Conservation (phyloP, 495 filamentous ascomycete species). For the Rusavskia elegans region DNA sequence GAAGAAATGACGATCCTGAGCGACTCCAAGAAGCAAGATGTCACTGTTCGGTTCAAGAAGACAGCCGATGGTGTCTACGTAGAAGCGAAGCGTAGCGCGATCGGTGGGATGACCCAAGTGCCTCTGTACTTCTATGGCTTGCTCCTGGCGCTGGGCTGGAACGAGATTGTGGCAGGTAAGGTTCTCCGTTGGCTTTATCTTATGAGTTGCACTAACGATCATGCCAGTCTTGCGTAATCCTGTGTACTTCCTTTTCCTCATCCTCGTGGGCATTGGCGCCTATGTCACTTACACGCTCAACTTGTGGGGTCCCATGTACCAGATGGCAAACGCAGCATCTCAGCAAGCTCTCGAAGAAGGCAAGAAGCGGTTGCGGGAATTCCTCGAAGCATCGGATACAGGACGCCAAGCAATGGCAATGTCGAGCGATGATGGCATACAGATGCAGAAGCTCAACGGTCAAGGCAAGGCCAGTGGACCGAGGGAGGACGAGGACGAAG, state of each 20-base stretch:
- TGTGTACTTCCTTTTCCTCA: constrained; percentile 74
- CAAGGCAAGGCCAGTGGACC: constrained; percentile 36
- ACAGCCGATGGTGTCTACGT: constrained; percentile 93
- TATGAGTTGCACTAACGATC: constrained; percentile 18
- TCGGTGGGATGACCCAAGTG: constrained; percentile 87
- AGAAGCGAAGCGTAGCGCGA: constrained; percentile 90
- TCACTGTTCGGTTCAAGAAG: constrained; percentile 93
- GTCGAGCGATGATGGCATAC: constrained; percentile 35
- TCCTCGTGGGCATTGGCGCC: constrained; percentile 54
- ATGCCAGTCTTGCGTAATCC: constrained; percentile 74
- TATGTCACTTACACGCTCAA: constrained; percentile 89
- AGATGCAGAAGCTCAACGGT: constrained; percentile 43
- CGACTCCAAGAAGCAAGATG: constrained; percentile 74
- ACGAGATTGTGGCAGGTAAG: constrained; percentile 85
- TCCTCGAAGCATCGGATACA: constrained; percentile 65
- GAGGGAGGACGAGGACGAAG: constrained; percentile 30
- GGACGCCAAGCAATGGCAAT: constrained; percentile 68
- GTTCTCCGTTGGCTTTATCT: not conserved
- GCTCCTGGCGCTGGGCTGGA: constrained; percentile 85
- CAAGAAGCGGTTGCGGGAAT: constrained; percentile 76
- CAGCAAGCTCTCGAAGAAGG: constrained; percentile 76
- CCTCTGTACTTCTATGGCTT: constrained; percentile 88
- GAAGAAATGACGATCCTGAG: constrained; percentile 91
- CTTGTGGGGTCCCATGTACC: constrained; percentile 85
- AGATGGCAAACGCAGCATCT: constrained; percentile 81